Evolutionary conservation across 129 eudicot genomes (phyloP), one percentile per base, ranked within the genome.

Genomic region (Flaveria brownii): DNA sequence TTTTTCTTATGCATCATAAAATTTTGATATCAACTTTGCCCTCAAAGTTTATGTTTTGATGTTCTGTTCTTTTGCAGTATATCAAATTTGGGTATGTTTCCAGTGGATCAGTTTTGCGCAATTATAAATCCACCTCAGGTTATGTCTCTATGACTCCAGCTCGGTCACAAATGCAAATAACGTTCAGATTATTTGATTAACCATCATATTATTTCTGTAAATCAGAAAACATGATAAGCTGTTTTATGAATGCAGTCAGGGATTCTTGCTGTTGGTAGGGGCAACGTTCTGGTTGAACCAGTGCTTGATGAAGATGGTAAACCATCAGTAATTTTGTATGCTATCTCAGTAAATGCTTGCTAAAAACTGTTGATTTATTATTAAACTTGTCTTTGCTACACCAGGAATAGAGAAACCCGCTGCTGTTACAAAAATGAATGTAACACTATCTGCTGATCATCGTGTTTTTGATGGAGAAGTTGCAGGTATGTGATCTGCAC

Each of bases 121-220:
- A 95, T 95, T 55, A 91, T 91, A 70, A 95, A 91, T 82, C 99
- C 99, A 22, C 99, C 99, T 25, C 99, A 91, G 99, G 99, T 94
- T 52, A 72, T 59, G 52, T 75, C 78, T 74, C 86, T 69, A 63
- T 72, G 30, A 28, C 36, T 30, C 36, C 36, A 30, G 36, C 82
- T 72, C 36, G 20, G 45, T 20, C 71, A 15, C 16, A 39, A 15
- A 41, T 64, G 3, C 72, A 67, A 14, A 72, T 33, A 70, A 55
- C 52, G 18, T 55, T 25, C 49, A 16, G 41, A 56, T 46, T 16
- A 63, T 30, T 33, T 28, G 23, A 30, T 63, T 61, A 71, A 65
- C 74, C 68, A 70, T 60, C 45, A 15, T 39, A n/a, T 57, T 54
- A 49, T 76, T 39, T 52, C 64, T 73, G 79, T 46, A 56, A 10